Base-by-base conservation (phyloP, 345 rosid genomes). In the Crucihimalaya himalaica region DNA sequence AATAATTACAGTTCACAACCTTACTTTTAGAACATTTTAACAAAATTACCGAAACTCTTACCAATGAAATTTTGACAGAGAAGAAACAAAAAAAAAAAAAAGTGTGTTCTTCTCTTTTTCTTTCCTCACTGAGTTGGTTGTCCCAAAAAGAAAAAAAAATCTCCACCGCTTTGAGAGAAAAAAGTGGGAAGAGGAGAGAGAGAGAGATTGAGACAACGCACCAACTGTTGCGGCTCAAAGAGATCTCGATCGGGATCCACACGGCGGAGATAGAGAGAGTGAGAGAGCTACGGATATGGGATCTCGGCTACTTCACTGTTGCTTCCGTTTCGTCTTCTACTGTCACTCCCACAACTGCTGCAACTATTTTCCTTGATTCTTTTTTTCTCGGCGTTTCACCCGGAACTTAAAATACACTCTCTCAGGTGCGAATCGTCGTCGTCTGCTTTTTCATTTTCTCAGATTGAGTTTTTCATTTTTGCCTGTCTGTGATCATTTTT, bases 201-300 rank as follows among this genome's bases (percentile, higher is more conserved):
- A 40, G 55, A 54, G 55, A 63, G 78, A 74, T 10, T 4, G 73
- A 51, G 79, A 75, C 69, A 75, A 62, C 58, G 65, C 51, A 76
- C 52, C 80, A 45, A 46, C 56, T 20, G 60, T 64, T 64, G 31
- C 70, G 54, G 80, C 32, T 39, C 10, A 64, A 56, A 64, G 72
- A 56, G 71, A 69, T 68, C 64, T 58, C 52, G 80, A 76, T 76
- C 76, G 61, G 31, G 56, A 77, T 77, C 76, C 55, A 57, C 48
- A 57, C 76, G 80, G 19, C 74, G 74, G 65, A 16, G 66, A 46
- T 10, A n/a, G 42, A 11, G 40, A 47, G 72, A 16, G 52, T 23
- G 71, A 48, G 68, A 15, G 50, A 53, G 79, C 75, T 76, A 57
- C n/a, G 62, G 76, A 57, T 57, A 77, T 77, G 80, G 80, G 80